Base-by-base conservation (phyloP, 2,329 filamentous ascomycete species). In the Beauveria scarabaeidicola region DNA sequence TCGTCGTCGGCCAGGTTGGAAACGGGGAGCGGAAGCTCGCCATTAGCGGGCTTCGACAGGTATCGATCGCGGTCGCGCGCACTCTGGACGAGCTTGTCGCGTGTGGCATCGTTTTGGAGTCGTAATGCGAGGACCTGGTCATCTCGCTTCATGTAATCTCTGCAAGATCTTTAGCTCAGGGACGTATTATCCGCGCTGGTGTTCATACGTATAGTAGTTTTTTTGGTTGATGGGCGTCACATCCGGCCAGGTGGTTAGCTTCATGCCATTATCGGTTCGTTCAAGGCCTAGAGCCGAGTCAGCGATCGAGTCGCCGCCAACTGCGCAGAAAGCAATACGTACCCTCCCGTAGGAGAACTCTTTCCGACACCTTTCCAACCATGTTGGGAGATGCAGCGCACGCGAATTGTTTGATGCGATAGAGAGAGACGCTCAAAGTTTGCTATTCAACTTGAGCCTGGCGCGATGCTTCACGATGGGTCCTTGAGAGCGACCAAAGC, bases 231-330 rank as follows among this genome's bases (percentile, higher is more conserved):
- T 99, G 68, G 94, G 90, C 47, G 84, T 82, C 61, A 96, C 86
- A 69, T 94, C 88, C 10, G 94, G 93, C 93, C 94, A 99, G 72
- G 83, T 95, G 52, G 91, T 90, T 70, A 94, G 84, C 70, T 92
- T 94, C 88, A 99, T 93, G 76, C 93, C 92, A 83, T 99, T 99
- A 79, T 99, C 94, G 62, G 94, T 97, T 71, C 93, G 85, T 77
- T 96, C 91, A 64, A 99, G 85, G 65, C 94, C 93, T 97, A 71
- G 9, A 9, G 43, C 27, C 9, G 15, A 29, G 40, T 60, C 44
- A 60, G 58, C 36, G 32, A 41, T 51, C 48, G 52, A 7, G 15
- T 48, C 25, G n/a, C n/a, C 15, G n/a, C 23, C 9, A 23, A 40
- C 10, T 47, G 62, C 17, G 32, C 41, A 1, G 29, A 41, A 13